These are phyloP conservation scores for Chytriomyces sp. DNA, from an alignment of 192 early-diverging fungal species.

Conservation along the genomic window DNA sequence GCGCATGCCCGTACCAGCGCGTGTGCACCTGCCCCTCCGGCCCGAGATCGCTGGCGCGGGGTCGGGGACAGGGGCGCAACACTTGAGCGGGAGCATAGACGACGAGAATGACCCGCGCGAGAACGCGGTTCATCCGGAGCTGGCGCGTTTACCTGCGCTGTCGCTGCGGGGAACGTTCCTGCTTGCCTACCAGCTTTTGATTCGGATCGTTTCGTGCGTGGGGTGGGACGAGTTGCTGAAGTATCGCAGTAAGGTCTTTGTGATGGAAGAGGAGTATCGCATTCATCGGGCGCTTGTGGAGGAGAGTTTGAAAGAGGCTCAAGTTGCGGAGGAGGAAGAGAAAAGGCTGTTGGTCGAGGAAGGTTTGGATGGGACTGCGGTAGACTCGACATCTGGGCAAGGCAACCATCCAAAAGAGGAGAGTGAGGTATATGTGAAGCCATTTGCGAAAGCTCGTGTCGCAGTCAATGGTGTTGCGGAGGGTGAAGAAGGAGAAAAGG, in stretches of 20 bases:
- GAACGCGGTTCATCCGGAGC: constrained; percentile 63
- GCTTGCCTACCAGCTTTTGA: constrained; percentile 82
- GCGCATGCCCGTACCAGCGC: constrained; percentile 86
- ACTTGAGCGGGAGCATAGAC: constrained; percentile 40
- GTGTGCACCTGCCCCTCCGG: constrained; percentile 87
- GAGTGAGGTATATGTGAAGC: not conserved
- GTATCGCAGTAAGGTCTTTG: constrained; percentile 73
- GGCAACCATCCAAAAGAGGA: no score
- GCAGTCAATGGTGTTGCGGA: not conserved
- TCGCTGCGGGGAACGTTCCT: constrained; percentile 92
- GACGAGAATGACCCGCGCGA: constrained; percentile 60
- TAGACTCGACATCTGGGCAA: not conserved
- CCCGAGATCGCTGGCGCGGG: constrained; percentile 57
- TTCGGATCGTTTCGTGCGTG: constrained; percentile 75
- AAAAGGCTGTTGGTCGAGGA: not conserved
- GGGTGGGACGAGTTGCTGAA: constrained; percentile 96
- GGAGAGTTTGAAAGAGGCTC: constrained; percentile 48
- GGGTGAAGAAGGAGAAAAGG: constrained; percentile 22
- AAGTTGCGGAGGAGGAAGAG: constrained; percentile 32
- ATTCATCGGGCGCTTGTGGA: constrained; percentile 73
- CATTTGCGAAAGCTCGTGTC: constrained; percentile 1
- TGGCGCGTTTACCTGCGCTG: constrained; percentile 83
- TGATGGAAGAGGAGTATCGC: constrained; percentile 99
- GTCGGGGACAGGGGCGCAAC: not conserved
- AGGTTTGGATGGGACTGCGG: constrained; percentile 22